phyloP scores from a whole-genome alignment of 2,329 filamentous ascomycete genomes.

The Colletotrichum neosansevieriae region DNA sequence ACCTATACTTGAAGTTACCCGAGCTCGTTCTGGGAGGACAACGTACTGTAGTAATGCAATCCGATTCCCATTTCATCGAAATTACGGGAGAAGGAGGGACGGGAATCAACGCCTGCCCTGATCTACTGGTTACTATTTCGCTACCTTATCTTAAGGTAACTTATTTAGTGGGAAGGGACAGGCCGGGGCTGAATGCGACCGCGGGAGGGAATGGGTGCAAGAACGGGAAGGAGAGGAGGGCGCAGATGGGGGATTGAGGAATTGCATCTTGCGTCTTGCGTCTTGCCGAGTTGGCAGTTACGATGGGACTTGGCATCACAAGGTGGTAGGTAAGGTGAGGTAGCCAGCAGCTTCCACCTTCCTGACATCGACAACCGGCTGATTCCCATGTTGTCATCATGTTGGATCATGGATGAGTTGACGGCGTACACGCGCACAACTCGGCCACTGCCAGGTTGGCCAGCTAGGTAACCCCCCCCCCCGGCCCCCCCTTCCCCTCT shows the following conservation, averaged over 20 bases:
- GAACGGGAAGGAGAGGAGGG: slow-evolving; percentile 23
- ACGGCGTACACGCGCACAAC: not conserved
- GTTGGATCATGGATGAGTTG: slow-evolving; percentile 3
- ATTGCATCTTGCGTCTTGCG: not conserved
- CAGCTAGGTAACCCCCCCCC: too few relatives aligned
- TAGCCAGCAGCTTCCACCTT: not conserved
- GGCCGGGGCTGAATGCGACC: slow-evolving; percentile 15
- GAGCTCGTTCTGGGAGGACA: not conserved
- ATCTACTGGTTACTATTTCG: too few relatives aligned
- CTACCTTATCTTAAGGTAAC: too few relatives aligned
- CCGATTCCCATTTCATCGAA: not conserved
- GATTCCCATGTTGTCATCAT: too few relatives aligned
- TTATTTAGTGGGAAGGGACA: not conserved
- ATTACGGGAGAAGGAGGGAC: not conserved
- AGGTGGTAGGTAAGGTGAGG: too few relatives aligned
- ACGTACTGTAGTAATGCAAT: not conserved
- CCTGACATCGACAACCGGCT: not conserved
- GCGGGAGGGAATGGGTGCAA: slow-evolving; percentile 10
- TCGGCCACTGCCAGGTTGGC: too few relatives aligned
- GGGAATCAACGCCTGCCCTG: too few relatives aligned
- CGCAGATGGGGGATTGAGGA: slow-evolving; percentile 7
- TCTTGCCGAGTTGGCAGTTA: too few relatives aligned
- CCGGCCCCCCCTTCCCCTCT: too few relatives aligned
- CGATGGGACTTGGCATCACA: too few relatives aligned
- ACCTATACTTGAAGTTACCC: too few relatives aligned